These are phyloP conservation scores for Boletus subcaerulescens DNA, from an alignment of 768 basidiomycete species.

Conservation along the genomic window DNA sequence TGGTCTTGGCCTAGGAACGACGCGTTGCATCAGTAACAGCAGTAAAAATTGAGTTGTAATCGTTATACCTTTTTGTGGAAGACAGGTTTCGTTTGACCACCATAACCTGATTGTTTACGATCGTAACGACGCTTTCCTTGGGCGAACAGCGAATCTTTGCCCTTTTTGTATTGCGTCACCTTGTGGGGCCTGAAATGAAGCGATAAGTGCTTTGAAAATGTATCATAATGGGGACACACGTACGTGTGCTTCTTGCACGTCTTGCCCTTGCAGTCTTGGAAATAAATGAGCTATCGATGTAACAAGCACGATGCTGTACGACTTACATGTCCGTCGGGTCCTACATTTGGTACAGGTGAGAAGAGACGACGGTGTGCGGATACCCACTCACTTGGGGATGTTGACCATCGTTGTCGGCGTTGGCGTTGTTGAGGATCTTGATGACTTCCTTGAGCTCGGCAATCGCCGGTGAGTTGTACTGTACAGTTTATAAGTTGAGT, in stretches of 20 bases:
- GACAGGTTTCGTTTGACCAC: constrained; percentile 99
- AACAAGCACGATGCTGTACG: neutral
- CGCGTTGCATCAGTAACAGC: neutral
- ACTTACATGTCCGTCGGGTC: constrained; percentile 95
- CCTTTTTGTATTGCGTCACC: constrained; percentile 99
- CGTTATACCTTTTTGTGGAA: constrained; percentile 94
- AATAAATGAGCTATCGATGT: constrained; percentile 5
- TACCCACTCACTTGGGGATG: constrained; percentile 78
- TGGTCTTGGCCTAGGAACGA: constrained; percentile 79
- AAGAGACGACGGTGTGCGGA: constrained; percentile 9
- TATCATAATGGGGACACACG: constrained; percentile 36
- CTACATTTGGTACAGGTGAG: constrained; percentile 35
- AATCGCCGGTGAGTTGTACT: constrained; percentile 28
- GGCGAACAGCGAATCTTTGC: constrained; percentile 95
- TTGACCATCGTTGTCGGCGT: constrained; percentile 73
- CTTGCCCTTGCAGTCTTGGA: constrained; percentile 90
- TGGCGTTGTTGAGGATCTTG: constrained; percentile 15
- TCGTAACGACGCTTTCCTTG: constrained; percentile 99
- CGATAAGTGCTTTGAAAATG: neutral
- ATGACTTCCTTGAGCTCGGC: constrained; percentile 17
- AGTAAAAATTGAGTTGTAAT: neutral
- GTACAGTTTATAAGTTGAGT: constrained; percentile 14
- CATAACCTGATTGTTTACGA: constrained; percentile 97
- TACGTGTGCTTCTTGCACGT: constrained; percentile 97
- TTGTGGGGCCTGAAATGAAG: constrained; percentile 80